Conservation (phyloP, 2,329 filamentous ascomycete species). For the Arthrobotrys sinensis region DNA sequence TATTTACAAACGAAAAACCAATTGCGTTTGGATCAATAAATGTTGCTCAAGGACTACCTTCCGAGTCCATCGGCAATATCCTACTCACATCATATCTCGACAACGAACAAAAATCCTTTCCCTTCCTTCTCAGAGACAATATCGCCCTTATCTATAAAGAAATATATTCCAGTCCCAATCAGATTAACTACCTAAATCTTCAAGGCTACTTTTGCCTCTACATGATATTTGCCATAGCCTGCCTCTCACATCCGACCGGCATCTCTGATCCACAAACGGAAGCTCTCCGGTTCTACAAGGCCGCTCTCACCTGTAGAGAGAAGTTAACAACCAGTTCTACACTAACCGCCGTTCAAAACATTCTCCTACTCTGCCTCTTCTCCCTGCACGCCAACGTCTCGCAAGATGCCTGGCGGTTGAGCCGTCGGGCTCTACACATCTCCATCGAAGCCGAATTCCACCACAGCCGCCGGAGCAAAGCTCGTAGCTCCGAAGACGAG, state of each 20-base stretch:
- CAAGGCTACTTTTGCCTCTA: slow-evolving; percentile 45
- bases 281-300: slow-evolving; percentile 46
- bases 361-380: slow-evolving; percentile 42
- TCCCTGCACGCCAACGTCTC: slow-evolving; percentile 49
- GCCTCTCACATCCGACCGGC: slow-evolving; percentile 16
- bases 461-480: background rate
- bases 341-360: slow-evolving; percentile 34
- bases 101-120: slow-evolving; percentile 50
- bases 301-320: slow-evolving; percentile 33
- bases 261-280: slow-evolving; percentile 2
- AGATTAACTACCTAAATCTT: background rate
- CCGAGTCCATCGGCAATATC: background rate
- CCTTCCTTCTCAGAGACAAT: slow-evolving; percentile 26
- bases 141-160: background rate
- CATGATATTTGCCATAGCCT: slow-evolving; percentile 55
- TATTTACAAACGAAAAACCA: slow-evolving; percentile 37
- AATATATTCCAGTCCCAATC: background rate
- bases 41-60: slow-evolving; percentile 13
- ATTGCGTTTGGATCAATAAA: background rate
- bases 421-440: slow-evolving; percentile 50
- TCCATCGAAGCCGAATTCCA: slow-evolving; percentile 53
- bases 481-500: background rate
- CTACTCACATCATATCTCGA: slow-evolving; percentile 24
- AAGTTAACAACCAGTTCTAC: slow-evolving; percentile 25
- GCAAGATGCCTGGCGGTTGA: slow-evolving; percentile 53